A percentile compares a stretch with the other conserved stretches of the same genome.
Evolutionary conservation across 2,329 filamentous ascomycete genomes (phyloP).

Genomic region (Truncatella angustata): DNA sequence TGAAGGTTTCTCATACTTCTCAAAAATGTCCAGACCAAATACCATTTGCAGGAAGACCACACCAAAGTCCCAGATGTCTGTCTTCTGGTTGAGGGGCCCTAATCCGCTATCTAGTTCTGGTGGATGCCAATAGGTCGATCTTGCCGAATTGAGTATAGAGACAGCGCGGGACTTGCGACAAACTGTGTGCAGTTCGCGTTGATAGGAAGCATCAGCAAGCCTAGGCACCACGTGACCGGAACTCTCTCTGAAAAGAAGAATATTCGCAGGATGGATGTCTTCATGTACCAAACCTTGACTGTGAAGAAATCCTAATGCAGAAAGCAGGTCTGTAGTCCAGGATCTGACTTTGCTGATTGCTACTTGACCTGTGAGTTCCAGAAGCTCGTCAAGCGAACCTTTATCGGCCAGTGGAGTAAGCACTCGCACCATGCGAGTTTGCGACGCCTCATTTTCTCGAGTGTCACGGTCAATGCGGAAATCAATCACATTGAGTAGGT

Average conservation of each 20-base stretch:
- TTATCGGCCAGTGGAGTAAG: slow-evolving; percentile 77
- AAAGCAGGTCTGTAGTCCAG: slow-evolving; percentile 89
- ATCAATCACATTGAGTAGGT: slow-evolving; percentile 76
- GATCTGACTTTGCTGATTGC: slow-evolving; percentile 74
- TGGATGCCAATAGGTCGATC: slow-evolving; percentile 79
- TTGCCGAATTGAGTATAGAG: slow-evolving; percentile 57
- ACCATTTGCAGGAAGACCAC: slow-evolving; percentile 92
- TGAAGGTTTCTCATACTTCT: slow-evolving; percentile 76
- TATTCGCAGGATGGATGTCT: slow-evolving; percentile 75
- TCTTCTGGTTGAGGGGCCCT: slow-evolving; percentile 68
- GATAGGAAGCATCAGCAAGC: slow-evolving; percentile 71
- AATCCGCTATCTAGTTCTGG: slow-evolving; percentile 69
- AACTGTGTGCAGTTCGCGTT: slow-evolving; percentile 64
- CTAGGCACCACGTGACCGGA: slow-evolving; percentile 71
- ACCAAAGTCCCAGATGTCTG: slow-evolving; percentile 94
- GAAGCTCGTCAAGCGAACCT: slow-evolving; percentile 76
- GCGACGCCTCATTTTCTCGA: slow-evolving; percentile 36
- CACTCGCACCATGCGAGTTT: slow-evolving; percentile 69
- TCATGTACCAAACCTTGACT: slow-evolving; percentile 81
- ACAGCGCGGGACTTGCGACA: slow-evolving; percentile 50
- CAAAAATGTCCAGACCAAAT: slow-evolving; percentile 75
- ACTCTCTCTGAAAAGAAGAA: slow-evolving; percentile 70
- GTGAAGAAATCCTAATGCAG: slow-evolving; percentile 85
- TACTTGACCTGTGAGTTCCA: slow-evolving; percentile 75
- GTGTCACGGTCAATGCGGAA: slow-evolving; percentile 69